Evolutionary conservation across 2,329 filamentous ascomycete species (phyloP), one percentile per base, ranked within the genome.

Genomic region (Ophiostoma sp.): DNA sequence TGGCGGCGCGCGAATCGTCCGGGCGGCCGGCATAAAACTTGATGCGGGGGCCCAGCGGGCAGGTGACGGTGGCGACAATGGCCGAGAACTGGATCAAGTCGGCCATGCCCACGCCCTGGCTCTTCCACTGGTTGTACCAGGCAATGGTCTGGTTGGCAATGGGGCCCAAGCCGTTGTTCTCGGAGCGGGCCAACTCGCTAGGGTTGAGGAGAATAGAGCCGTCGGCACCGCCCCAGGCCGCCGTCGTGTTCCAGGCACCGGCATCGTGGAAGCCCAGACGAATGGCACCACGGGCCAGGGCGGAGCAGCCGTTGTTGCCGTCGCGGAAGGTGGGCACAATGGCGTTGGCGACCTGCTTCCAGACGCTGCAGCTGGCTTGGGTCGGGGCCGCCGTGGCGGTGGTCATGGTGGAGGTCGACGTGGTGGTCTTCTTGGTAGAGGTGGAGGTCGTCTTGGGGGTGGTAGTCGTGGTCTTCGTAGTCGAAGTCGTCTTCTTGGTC

Each of bases 31-130:
- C 82, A 70, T 84, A 85, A 33, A 83, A 83, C 19, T 80, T 78
- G 48, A 88, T 83, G 19, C 82, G 81, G 3, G 86, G 86, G 0
- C 87, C 86, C 15, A 83, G 82, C 0, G 86, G 86, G 72, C 87
- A 88, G 2, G 83, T 81, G 0, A 85, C 82, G 7, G 85, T 84
- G 5, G 84, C 86, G 39, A 85, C 79, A 6, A 79, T 80, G 22
- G 81, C 81, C 6, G 82, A 82, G 31, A 83, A 80, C n/a, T 82
- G 80, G 2, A 87, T 85, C 7, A 85, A 79, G 45, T 86, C 79
- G 9, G 82, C 81, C 80, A 71, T 81, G 79, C 4, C 74, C 0
- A 88, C 84, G 0, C 81, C 71, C 15, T 80, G 78, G 74, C 82
- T 80, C 42, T 85, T 82, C 73, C 85, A 86, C 85, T 73, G 83